phyloP scores from a whole-genome alignment of 306 rosid genomes.

The Hippophae gyantsensis region DNA sequence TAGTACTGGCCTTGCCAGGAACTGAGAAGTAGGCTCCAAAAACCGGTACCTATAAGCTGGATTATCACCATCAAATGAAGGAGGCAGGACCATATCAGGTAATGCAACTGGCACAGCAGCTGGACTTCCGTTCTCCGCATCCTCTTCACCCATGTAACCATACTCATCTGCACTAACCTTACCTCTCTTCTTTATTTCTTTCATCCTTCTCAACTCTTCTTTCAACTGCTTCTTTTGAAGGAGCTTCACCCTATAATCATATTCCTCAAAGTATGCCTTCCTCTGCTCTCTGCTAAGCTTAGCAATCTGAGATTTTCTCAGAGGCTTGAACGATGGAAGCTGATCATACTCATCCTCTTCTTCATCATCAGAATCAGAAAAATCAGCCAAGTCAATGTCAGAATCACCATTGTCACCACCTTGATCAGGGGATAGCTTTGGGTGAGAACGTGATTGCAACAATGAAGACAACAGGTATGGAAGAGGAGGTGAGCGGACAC shows the following conservation, averaged over 20 bases:
- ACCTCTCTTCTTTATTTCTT: conserved; percentile 73
- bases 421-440: conserved; percentile 82
- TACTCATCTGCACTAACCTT: conserved; percentile 33
- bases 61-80: conserved; percentile 85
- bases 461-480: conserved; percentile 83
- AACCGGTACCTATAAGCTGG: conserved; percentile 91
- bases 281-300: conserved; percentile 76
- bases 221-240: conserved; percentile 93
- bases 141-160: conserved; percentile 63
- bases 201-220: conserved; percentile 91
- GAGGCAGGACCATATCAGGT: conserved; percentile 92
- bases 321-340: conserved; percentile 94
- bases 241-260: conserved; percentile 88
- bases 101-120: conserved; percentile 94
- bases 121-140: conserved; percentile 67
- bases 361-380: conserved; percentile 80
- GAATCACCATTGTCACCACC: conserved; percentile 91
- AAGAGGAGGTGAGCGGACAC: conserved; percentile 82
- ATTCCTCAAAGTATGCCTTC: conserved; percentile 87
- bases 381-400: conserved; percentile 74
- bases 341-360: conserved; percentile 92
- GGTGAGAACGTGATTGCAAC: conserved; percentile 82
- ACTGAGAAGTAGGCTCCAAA: conserved; percentile 93
- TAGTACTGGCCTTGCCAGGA: conserved; percentile 84
- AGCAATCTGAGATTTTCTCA: conserved; percentile 72